Evolutionary conservation across 2,329 filamentous ascomycete genomes (phyloP), one percentile per base, ranked within the genome.

Genomic region (Aureobasidium musti): DNA sequence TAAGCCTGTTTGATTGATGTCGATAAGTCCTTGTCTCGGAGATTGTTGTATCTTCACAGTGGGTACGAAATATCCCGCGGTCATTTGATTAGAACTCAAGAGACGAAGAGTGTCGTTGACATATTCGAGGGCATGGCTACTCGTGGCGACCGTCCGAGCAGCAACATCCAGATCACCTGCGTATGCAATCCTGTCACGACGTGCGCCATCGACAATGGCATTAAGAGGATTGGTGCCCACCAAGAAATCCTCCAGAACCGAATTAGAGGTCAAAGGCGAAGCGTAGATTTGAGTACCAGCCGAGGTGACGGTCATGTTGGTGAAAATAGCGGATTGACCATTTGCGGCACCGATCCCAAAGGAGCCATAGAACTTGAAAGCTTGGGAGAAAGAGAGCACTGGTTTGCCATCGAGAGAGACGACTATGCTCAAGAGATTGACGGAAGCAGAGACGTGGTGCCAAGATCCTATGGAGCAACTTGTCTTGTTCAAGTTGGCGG

Each of bases 171-270:
- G n/a, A 19, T 54, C 50, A 6, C 50, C 50, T 5, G 50, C 30
- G 19, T 54, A 54, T 23, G 50, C 50, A 7, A 54, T 54, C 26
- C 50, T 54, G 28, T 54, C 50, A 7, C 50, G 30, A 7, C 50
- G 50, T 7, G 50, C 30, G 5, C 50, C 30, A n/a, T 54, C 50
- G 11, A 54, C 30, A 23, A 54, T 54, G 7, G 5, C 28, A 23
- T 23, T 54, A 3, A 54, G 50, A 23, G 50, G 11, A 19, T 23
- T 54, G 14, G 30, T 54, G 1, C 50, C 50, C 3, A 37, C 50
- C 1, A 54, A 10, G 17, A 54, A 54, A 17, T 54, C 33, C 5
- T 54, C 33, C 7, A 53, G 50, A 53, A 8, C 19, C 10, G 50
- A 53, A 0, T 23, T 13, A 8, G 30, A 35, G 13, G 28, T 54